A percentile compares a stretch with the other conserved stretches of the same genome.
These are phyloP conservation scores for Iberis pinnata DNA, from an alignment of 345 rosid species.

Conservation along the genomic window DNA sequence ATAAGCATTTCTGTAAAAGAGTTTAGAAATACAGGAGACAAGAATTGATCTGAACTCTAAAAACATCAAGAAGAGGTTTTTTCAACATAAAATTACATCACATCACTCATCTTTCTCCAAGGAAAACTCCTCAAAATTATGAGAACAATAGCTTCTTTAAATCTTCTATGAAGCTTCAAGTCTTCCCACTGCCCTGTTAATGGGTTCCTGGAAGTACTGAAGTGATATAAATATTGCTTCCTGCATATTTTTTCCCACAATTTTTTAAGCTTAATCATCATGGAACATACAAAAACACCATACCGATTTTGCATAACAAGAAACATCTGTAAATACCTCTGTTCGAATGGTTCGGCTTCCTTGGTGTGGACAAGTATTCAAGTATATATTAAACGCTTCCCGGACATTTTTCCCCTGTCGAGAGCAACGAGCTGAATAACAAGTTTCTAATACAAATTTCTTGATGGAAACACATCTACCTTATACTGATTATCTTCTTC, in stretches of 20 bases:
- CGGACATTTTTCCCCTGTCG: constrained; percentile 53
- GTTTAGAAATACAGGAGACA: no score
- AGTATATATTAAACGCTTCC: constrained; percentile 54
- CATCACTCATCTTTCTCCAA: not conserved
- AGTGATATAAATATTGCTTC: constrained; percentile 83
- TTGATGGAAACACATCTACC: constrained; percentile 36
- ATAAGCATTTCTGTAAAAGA: no score
- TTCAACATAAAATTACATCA: not conserved
- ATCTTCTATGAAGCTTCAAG: constrained; percentile 8
- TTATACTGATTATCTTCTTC: constrained; percentile 62
- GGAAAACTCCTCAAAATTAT: not conserved
- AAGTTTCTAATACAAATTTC: not conserved
- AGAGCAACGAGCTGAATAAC: not conserved
- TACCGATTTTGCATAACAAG: not conserved
- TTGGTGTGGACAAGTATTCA: constrained; percentile 86
- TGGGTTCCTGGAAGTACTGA: constrained; percentile 82
- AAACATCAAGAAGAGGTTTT: not conserved
- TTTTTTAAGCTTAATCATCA: constrained; percentile 8
- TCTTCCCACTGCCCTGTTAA: constrained; percentile 45
- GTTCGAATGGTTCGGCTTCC: constrained; percentile 92
- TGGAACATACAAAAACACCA: not conserved
- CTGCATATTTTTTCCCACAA: constrained; percentile 32
- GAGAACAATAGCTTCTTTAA: not conserved
- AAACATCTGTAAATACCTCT: constrained; percentile 41
- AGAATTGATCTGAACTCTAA: not conserved